Conservation (phyloP, 768 basidiomycete genomes). For the Trametes gibbosa region DNA sequence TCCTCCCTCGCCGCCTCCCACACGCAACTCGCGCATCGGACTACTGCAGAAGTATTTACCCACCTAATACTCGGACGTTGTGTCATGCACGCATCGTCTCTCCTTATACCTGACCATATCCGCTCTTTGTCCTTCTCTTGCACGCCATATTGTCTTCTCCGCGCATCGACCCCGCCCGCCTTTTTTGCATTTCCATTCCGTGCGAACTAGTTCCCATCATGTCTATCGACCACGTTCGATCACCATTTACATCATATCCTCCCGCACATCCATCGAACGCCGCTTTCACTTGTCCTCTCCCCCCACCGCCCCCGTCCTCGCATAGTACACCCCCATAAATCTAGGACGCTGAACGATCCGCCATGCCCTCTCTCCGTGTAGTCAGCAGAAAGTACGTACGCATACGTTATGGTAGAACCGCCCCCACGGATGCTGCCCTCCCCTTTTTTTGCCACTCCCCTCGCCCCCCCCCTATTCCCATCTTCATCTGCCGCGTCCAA, state of each 20-base stretch:
- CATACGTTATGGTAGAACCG: conserved; percentile 13
- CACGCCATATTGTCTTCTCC: not conserved
- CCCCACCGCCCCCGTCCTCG: not conserved
- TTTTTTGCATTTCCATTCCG: not conserved
- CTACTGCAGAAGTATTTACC: conserved; percentile 3
- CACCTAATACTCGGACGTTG: conserved; percentile 1
- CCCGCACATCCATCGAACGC: not conserved
- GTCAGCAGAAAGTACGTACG: not conserved
- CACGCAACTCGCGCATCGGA: not conserved
- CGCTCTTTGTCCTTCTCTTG: not conserved
- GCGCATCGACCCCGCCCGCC: not conserved
- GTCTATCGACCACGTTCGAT: not conserved
- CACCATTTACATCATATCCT: not conserved
- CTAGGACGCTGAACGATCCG: conserved; percentile 4
- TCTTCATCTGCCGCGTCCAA: conserved; percentile 3
- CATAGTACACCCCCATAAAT: not conserved
- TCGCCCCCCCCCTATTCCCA: not conserved
- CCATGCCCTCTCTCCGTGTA: conserved; percentile 1
- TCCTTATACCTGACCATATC: conserved; percentile 2
- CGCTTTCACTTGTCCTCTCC: not conserved
- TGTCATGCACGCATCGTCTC: not conserved
- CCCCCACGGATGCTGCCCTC: conserved; percentile 6
- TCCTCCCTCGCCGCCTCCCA: not conserved
- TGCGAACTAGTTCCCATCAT: not conserved
- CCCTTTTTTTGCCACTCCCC: not conserved